Percentiles rank a stretch among this genome's conserved stretches.
Evolutionary conservation across 148 eudicot genomes (phyloP).

Genomic region (Chenopodium suecicum): DNA sequence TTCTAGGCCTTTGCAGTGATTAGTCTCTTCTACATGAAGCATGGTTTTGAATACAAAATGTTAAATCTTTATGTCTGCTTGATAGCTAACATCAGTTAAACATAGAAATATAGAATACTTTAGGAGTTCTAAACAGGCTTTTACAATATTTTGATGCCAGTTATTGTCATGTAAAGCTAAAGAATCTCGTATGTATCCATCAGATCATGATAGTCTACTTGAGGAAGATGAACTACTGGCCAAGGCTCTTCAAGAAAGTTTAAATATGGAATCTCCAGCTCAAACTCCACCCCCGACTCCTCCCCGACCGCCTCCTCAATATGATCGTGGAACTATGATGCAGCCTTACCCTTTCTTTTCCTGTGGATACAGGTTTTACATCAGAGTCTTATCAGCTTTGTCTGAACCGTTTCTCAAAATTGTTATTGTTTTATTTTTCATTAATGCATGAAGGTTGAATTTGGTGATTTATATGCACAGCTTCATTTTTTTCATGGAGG

Average conservation of each 20-base stretch:
- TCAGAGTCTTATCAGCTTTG: conserved; percentile 5
- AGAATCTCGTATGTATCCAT: neutral
- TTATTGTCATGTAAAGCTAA: neutral
- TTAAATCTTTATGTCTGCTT: neutral
- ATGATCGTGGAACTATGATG: conserved; percentile 54
- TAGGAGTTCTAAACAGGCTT: neutral
- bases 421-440: neutral
- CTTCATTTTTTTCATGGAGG: too few relatives aligned
- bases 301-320: conserved; percentile 52
- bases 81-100: neutral
- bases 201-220: conserved; percentile 50
- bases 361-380: conserved; percentile 62
- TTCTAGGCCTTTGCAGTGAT: neutral
- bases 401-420: neutral
- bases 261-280: conserved; percentile 59
- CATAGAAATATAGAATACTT: neutral
- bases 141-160: neutral
- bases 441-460: too few relatives aligned
- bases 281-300: conserved; percentile 27
- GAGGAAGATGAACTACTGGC: conserved; percentile 93
- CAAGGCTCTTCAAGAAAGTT: conserved; percentile 85
- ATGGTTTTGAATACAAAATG: neutral
- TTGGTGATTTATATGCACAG: too few relatives aligned
- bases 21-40: neutral
- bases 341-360: conserved; percentile 57